These are phyloP conservation scores for Avena sativa DNA, from an alignment of 176 grass and related monocot species.

Conservation along the genomic window DNA sequence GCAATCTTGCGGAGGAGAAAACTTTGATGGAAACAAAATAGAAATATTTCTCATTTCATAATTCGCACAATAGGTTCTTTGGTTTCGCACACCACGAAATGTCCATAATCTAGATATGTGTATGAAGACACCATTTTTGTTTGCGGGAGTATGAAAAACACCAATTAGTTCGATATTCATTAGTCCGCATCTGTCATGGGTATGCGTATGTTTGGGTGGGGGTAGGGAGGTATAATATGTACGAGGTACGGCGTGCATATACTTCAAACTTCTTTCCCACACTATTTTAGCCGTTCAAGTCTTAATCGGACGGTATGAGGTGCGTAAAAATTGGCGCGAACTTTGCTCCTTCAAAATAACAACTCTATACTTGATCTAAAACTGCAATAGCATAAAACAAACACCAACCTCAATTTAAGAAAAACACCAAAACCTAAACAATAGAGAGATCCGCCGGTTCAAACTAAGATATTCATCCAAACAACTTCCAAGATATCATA, in stretches of 20 bases:
- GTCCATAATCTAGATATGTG: neutral
- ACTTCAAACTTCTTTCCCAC: conserved; percentile 4
- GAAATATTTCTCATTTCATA: neutral
- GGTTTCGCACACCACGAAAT: neutral
- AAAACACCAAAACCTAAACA: neutral
- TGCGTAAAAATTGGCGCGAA: neutral
- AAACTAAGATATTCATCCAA: neutral
- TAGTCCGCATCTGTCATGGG: neutral
- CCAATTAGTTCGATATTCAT: neutral
- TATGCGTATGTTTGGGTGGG: neutral
- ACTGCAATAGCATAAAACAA: neutral
- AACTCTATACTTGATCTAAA: neutral
- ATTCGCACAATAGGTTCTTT: neutral
- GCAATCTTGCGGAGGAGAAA: neutral
- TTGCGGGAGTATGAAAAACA: neutral
- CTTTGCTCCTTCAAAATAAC: neutral
- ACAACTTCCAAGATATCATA: neutral
- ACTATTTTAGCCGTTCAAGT: neutral
- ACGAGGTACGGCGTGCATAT: neutral
- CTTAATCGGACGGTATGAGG: neutral
- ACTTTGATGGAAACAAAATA: neutral
- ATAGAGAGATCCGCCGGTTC: neutral
- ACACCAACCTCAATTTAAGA: neutral
- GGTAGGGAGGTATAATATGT: neutral
- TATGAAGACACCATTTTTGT: neutral